Conservation (phyloP, 805 yeast species). For the Yarrowia sp. region DNA sequence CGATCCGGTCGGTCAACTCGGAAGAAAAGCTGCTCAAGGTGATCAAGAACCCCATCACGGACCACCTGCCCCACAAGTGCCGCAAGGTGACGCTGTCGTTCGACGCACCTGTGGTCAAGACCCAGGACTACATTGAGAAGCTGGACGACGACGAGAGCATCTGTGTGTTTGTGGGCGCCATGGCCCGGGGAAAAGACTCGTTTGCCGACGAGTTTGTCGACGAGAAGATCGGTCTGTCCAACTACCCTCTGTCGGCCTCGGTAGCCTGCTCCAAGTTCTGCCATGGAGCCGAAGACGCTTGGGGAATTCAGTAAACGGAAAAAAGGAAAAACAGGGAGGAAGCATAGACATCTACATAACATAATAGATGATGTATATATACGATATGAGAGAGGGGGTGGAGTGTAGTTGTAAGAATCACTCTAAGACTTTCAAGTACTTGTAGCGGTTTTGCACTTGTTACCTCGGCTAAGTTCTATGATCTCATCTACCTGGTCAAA, state of each 20-base stretch:
- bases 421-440: too few relatives aligned
- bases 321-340: background rate
- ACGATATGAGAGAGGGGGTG: background rate
- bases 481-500: too few relatives aligned
- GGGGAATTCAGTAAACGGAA: constrained; percentile 68
- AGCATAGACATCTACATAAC: constrained; percentile 35
- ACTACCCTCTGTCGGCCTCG: constrained; percentile 94
- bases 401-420: too few relatives aligned
- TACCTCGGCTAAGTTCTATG: too few relatives aligned
- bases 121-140: constrained; percentile 82
- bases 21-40: constrained; percentile 94
- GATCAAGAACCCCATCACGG: constrained; percentile 95
- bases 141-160: constrained; percentile 89
- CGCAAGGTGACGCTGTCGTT: constrained; percentile 90
- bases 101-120: constrained; percentile 87
- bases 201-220: constrained; percentile 98
- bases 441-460: too few relatives aligned
- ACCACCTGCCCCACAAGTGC: constrained; percentile 95
- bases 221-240: constrained; percentile 94
- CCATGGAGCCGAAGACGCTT: constrained; percentile 98
- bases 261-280: constrained; percentile 98
- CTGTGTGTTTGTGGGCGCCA: constrained; percentile 98
- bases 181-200: constrained; percentile 98
- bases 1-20: constrained; percentile 92
- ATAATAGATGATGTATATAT: constrained; percentile 38